Evolutionary conservation across 108 stramenopile species (phyloP).

Genomic region (Mediolabrus comicus): DNA sequence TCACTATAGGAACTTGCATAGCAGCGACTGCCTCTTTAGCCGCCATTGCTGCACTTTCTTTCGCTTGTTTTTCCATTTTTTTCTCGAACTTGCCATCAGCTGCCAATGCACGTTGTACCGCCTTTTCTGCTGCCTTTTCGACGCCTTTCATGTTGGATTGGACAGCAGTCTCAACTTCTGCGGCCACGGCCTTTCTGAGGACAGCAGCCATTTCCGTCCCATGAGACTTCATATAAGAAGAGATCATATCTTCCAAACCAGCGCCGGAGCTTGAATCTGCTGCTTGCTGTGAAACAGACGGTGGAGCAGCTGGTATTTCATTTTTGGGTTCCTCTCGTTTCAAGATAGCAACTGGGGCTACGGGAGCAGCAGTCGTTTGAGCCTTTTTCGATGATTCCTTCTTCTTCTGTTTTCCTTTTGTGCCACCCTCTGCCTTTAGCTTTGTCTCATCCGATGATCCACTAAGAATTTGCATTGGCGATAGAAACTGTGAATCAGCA

Average conservation of each 20-base stretch:
- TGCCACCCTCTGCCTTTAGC: neutral
- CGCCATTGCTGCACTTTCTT: slow-evolving; percentile 51
- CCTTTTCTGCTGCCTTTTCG: slow-evolving; percentile 16
- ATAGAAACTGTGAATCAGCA: slow-evolving; percentile 14
- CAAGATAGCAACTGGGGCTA: slow-evolving; percentile 27
- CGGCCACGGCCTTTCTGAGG: slow-evolving; percentile 37
- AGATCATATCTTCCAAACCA: neutral
- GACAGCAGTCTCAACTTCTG: slow-evolving; percentile 47
- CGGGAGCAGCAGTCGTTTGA: neutral
- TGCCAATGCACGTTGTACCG: slow-evolving; percentile 43
- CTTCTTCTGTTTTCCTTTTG: slow-evolving; percentile 7
- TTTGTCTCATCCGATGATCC: neutral
- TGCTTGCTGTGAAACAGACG: neutral
- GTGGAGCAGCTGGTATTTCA: neutral
- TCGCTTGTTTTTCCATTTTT: slow-evolving; percentile 46
- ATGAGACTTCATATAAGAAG: slow-evolving; percentile 38
- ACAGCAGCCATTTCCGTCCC: slow-evolving; percentile 32
- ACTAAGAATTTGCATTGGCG: slow-evolving; percentile 41
- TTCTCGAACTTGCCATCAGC: slow-evolving; percentile 40
- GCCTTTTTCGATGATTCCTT: neutral
- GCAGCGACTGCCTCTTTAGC: slow-evolving; percentile 47
- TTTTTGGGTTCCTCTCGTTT: slow-evolving; percentile 18
- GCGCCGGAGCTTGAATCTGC: neutral
- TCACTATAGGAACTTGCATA: slow-evolving; percentile 52
- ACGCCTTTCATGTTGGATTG: slow-evolving; percentile 48